Evolutionary conservation across 2,329 filamentous ascomycete genomes (phyloP).

Genomic region (Colletotrichum ledebouriae): DNA sequence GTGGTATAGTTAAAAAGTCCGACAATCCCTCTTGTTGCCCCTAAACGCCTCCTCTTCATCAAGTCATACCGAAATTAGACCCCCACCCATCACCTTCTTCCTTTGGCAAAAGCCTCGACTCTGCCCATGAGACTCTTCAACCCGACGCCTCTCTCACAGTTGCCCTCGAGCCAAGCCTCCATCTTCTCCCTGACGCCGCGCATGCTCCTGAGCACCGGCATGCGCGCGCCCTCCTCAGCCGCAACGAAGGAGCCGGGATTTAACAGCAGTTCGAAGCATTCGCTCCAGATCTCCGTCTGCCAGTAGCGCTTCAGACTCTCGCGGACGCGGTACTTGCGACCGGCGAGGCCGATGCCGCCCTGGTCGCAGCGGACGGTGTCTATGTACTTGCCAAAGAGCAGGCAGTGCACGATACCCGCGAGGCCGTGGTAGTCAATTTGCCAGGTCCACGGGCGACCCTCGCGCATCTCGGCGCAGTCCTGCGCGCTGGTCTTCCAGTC

Average conservation of each 20-base stretch:
- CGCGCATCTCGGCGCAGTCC: slow-evolving; percentile 96
- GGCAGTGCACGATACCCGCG: slow-evolving; percentile 86
- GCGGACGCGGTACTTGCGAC: slow-evolving; percentile 81
- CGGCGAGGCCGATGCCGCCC: slow-evolving; percentile 68
- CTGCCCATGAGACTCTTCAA: slow-evolving; percentile 78
- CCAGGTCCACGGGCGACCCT: slow-evolving; percentile 95
- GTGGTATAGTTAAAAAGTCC: slow-evolving; percentile 35
- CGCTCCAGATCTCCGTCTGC: slow-evolving; percentile 91
- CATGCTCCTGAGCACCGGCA: slow-evolving; percentile 83
- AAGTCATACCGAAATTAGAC: slow-evolving; percentile 5
- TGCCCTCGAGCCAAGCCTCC: slow-evolving; percentile 85
- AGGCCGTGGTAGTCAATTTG: slow-evolving; percentile 97
- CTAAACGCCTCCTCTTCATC: slow-evolving; percentile 34
- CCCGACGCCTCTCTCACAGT: slow-evolving; percentile 84
- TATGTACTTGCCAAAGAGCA: slow-evolving; percentile 96
- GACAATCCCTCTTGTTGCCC: background rate
- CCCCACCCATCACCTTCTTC: slow-evolving; percentile 46
- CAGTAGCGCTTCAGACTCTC: slow-evolving; percentile 94
- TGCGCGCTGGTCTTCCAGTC: slow-evolving; percentile 92
- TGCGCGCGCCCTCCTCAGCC: slow-evolving; percentile 72
- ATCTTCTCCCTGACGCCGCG: slow-evolving; percentile 78
- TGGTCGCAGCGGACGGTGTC: slow-evolving; percentile 75
- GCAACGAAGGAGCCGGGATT: slow-evolving; percentile 81
- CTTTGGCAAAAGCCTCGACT: slow-evolving; percentile 65
- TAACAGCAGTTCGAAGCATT: slow-evolving; percentile 86